phyloP scores from a whole-genome alignment of 306 rosid species.

The Adenanthera pavonina region DNA sequence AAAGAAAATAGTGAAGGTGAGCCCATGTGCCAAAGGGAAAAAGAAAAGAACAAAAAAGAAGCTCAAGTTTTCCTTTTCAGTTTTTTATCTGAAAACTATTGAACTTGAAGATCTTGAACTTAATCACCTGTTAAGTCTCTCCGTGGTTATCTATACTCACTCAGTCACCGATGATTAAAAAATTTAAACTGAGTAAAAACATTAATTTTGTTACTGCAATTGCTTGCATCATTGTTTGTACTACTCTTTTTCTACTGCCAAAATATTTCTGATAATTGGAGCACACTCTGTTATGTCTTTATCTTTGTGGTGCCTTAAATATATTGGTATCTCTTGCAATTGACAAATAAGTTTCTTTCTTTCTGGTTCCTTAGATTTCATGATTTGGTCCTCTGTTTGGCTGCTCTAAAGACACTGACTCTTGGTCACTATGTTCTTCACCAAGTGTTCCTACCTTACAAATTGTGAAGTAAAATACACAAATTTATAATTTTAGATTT shows the following conservation, averaged over 20 bases:
- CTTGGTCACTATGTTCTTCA: background rate
- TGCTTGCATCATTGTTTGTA: conserved; percentile 17
- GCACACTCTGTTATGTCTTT: background rate
- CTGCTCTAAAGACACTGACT: background rate
- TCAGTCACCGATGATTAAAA: background rate
- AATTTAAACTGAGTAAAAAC: background rate
- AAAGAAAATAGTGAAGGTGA: conserved; percentile 53
- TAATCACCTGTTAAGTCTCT: conserved; percentile 8
- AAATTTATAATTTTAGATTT: conserved; percentile 5
- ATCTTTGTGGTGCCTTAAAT: conserved; percentile 13
- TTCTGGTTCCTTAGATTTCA: conserved; percentile 18
- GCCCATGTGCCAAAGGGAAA: conserved; percentile 20
- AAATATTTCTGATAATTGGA: conserved; percentile 14
- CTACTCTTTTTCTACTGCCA: conserved; percentile 15
- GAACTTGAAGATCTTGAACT: conserved; percentile 11
- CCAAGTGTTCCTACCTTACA: background rate
- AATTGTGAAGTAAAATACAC: background rate
- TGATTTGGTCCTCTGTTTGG: conserved; percentile 1
- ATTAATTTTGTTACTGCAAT: background rate
- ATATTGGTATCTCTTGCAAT: conserved; percentile 3
- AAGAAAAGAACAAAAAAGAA: background rate
- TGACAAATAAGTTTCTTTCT: conserved; percentile 9
- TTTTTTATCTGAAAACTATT: conserved; percentile 1
- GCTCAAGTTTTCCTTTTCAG: background rate
- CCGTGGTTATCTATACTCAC: background rate